phyloP scores from a whole-genome alignment of 352 stramenopile genomes.

The Phytopythium aichiense region DNA sequence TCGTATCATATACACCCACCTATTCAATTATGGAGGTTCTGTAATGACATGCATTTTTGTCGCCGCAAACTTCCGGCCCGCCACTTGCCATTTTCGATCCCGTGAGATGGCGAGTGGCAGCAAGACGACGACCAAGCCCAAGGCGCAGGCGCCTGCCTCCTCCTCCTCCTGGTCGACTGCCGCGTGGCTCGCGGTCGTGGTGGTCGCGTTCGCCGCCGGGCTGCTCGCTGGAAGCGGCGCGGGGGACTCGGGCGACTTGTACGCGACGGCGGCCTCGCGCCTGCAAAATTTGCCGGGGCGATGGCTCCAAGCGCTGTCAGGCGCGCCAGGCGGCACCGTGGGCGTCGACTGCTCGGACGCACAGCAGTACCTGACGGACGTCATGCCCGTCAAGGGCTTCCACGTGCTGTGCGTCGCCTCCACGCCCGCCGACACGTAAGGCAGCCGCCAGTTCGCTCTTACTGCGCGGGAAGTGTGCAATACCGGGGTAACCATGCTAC shows the following conservation, averaged over 20 bases:
- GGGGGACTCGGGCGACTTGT: background rate
- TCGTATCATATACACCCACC: too few species aligned
- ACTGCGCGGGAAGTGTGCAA: background rate
- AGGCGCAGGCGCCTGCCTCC: background rate
- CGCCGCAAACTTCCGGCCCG: background rate
- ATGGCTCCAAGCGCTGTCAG: constrained; percentile 5
- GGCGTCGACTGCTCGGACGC: constrained; percentile 33
- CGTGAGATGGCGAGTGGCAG: background rate
- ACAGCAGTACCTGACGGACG: constrained; percentile 48
- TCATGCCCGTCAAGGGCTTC: constrained; percentile 59
- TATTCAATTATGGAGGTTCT: too few species aligned
- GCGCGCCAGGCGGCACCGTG: constrained; percentile 3
- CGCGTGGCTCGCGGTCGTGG: constrained; percentile 12
- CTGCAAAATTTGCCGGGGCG: too few species aligned
- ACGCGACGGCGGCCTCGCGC: constrained; percentile 4
- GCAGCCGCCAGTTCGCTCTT: background rate
- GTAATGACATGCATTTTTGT: too few species aligned
- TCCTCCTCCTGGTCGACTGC: constrained; percentile 7
- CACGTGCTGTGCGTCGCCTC: constrained; percentile 63
- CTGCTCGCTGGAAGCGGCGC: constrained; percentile 1
- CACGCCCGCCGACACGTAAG: constrained; percentile 38
- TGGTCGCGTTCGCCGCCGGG: constrained; percentile 11
- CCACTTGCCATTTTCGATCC: background rate
- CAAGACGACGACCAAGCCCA: constrained; percentile 2
- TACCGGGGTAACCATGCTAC: background rate